Evolutionary conservation across 768 basidiomycete genomes (phyloP), one percentile per base, ranked within the genome.

Genomic region (Xerocomus brunneocitrinus): DNA sequence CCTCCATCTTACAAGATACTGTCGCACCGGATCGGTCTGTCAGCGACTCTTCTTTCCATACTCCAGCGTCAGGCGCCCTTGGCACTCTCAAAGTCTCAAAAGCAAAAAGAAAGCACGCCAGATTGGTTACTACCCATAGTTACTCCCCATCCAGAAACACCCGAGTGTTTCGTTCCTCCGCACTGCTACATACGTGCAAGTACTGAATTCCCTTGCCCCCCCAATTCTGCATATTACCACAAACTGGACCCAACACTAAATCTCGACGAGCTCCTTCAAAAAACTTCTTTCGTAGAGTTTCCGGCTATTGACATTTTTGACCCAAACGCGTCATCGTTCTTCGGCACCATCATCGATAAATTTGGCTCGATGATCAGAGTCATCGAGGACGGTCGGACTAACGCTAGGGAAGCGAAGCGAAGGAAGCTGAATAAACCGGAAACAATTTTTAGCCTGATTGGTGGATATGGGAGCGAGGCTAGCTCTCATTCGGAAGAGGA

Each of bases 261-360:
- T 24, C 73, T 95, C 27, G 61, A 65, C 9, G 61, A 65, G 25
- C 68, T 77, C 8, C 71, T 95, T 42, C 75, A 73, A 34, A 70
- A 81, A 47, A 87, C 81, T 40, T 73, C 80, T 28, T 92, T 93
- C 67, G 78, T 88, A 31, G 93, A 95, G 67, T 95, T 81, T 62
- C 93, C 93, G 7, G 84, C 84, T 1, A 81, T 95, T 42, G 86
- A 92, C 51, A 68, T 95, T 6, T 85, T 84, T 75, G 81, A 85
- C 44, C 79, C 71, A 24, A 73, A 66, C 19, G 70, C 83, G 30
- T 67, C 67, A 4, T 70, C 61, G 13, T 93, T 91, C 67, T 69
- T 67, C 8, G 85, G 82, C 7, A 73, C 73, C 8, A 61, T 90
- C n/a, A 73, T 87, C 14, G 79, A 87, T 53, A 74, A 75, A 40